These are phyloP conservation scores for Saccharomycopsis selenospora DNA, from an alignment of 805 yeast genomes.

Conservation along the genomic window DNA sequence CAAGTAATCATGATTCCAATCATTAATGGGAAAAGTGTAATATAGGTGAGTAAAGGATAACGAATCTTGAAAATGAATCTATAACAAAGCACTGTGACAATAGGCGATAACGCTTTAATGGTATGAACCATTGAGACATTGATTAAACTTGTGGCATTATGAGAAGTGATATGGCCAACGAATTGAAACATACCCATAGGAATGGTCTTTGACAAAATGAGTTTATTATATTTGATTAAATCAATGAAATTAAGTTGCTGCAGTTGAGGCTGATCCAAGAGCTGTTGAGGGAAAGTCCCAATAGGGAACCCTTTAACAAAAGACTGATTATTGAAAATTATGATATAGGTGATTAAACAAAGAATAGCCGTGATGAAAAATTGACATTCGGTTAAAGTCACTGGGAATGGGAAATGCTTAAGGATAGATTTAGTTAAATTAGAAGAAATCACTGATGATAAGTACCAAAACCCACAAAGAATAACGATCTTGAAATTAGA, in stretches of 20 bases:
- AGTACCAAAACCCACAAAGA: conserved; percentile 74
- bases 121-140: conserved; percentile 96
- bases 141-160: conserved; percentile 83
- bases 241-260: conserved; percentile 24
- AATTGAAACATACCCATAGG: conserved; percentile 97
- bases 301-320: conserved; percentile 27
- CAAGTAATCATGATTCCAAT: conserved; percentile 81
- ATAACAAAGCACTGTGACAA: conserved; percentile 79
- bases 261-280: conserved; percentile 27
- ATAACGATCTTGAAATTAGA: conserved; percentile 33
- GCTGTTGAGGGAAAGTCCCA: conserved; percentile 30
- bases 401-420: conserved; percentile 64
- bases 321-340: conserved; percentile 32
- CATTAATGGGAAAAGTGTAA: conserved; percentile 72
- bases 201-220: conserved; percentile 56
- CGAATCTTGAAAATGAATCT: conserved; percentile 48
- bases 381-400: conserved; percentile 85
- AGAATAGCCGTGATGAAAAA: conserved; percentile 63
- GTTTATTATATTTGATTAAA: conserved; percentile 48
- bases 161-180: conserved; percentile 84
- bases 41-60: conserved; percentile 61
- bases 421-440: conserved; percentile 76
- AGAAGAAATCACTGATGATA: conserved; percentile 70
- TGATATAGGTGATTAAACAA: conserved; percentile 40
- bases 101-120: conserved; percentile 84